Base-by-base conservation (phyloP, 2,329 filamentous ascomycete species). In the Aspergillus hiratsukae region DNA sequence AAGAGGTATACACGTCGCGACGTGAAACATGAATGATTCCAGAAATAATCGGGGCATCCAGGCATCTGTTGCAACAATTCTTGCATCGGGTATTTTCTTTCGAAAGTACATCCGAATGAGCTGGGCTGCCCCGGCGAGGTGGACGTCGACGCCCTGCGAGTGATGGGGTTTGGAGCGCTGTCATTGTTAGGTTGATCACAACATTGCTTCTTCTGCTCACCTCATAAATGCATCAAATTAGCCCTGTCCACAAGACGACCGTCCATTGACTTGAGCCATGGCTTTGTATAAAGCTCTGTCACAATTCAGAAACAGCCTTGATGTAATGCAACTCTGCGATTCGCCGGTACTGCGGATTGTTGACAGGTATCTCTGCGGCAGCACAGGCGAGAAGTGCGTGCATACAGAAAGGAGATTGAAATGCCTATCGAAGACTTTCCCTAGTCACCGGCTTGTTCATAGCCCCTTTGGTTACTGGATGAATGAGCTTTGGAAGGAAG, bases 21-120 rank as follows among this genome's bases (percentile, higher is more conserved):
- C 61, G 45, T 69, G 66, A 41, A 69, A 69, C 48, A 68, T 64
- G 45, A 68, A 69, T 0, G 65, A 58, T 35, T 68, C 66, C 3
- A 63, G 56, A 40, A 56, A 64, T 0, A 67, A 53, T 23, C 62
- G 59, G 27, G 58, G 43, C 45, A 60, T 63, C 8, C 49, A 31
- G 6, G 21, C 23, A n/a, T 61, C 59, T 23, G 49, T 29, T 4
- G 28, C 53, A 2, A 54, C 11, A 52, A 7, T 11, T 11, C 8
- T 27, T 28, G 27, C 9, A 1, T 1, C 31, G 21, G n/a, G n/a
- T 8, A 3, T 41, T 28, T 11, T 23, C 2, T 19, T 2, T n/a
- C 17, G 46, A 10, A 57, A 57, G 11, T 50, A 49, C 8, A 63
- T 21, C 43, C 58, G 54, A 17, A 69, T 58, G 23, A 68, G 53